Conservation (phyloP, 1,139 yeast genomes). For the Suhomyces choctaworum region DNA sequence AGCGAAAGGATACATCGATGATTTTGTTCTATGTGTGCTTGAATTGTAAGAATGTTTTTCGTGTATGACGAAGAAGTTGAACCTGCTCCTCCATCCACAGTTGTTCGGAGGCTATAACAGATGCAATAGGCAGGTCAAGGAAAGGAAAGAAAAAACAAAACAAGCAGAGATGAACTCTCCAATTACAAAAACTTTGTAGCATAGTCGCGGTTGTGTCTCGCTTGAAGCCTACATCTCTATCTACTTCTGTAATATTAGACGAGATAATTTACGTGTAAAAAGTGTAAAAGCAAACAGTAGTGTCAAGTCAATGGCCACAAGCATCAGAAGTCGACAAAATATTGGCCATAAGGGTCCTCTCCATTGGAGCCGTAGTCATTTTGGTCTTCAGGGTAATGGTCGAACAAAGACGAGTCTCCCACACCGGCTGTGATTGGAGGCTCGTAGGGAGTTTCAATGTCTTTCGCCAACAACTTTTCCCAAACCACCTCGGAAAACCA, state of each 20-base stretch:
- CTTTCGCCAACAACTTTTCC: constrained; percentile 57
- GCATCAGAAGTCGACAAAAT: constrained; percentile 49
- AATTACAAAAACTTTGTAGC: no score
- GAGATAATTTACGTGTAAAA: constrained; percentile 2
- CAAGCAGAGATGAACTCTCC: no score
- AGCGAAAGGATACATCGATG: constrained; percentile 94
- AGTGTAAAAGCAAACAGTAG: background rate
- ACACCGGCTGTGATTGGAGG: constrained; percentile 64
- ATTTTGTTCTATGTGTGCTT: constrained; percentile 90
- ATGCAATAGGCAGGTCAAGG: no score
- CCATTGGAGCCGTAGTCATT: constrained; percentile 54
- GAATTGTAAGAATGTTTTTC: constrained; percentile 77
- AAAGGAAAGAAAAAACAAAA: no score
- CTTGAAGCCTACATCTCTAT: constrained; percentile 4
- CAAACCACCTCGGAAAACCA: constrained; percentile 65
- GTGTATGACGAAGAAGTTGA: no score
- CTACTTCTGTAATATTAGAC: constrained; percentile 4
- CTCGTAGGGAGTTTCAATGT: constrained; percentile 63
- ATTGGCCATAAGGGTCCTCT: constrained; percentile 51
- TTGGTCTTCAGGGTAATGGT: constrained; percentile 58
- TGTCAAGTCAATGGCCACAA: background rate
- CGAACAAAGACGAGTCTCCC: constrained; percentile 64
- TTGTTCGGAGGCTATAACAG: no score
- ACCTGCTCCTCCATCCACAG: no score
- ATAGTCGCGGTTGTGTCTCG: no score